Base-by-base conservation (phyloP, 441 rosid species). In the Gossypium schwendimanii region DNA sequence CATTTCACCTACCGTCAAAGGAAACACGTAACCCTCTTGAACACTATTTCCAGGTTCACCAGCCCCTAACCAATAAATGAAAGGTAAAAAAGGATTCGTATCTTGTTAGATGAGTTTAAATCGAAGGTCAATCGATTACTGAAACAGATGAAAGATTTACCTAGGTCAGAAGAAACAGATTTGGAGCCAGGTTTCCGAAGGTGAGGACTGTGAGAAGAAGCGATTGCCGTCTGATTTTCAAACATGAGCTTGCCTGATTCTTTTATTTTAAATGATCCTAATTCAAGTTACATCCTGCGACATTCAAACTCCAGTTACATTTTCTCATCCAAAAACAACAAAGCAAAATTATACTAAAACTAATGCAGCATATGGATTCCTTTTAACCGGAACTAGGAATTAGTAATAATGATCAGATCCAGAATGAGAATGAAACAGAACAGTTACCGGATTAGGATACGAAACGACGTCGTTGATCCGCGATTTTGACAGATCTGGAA, bases 181-280 rank as follows among this genome's bases (percentile, higher is more conserved):
- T 84, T 84, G 79, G 88, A 76, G 69, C 89, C 81, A 3, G 86
- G 44, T 78, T 87, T 87, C 68, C 91, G 86, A 70, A 87, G 81
- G 73, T 87, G 88, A 65, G 89, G 89, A 80, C 85, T 86, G 66
- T 77, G 65, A 0, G 84, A 70, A 28, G 86, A 70, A 18, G 84
- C 55, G 77, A 78, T 78, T 61, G 78, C 70, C 61, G 69, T 74
- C 76, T 81, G 76, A 83, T 77, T 80, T 75, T 85, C 89, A 81
- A 87, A 83, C 88, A 87, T 86, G 75, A 86, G 76, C 70, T 60
- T 28, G 20, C 17, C 54, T n/a, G 24, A 6, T 21, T 49, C 14
- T 3, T 6, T 59, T 24, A 23, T 54, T 44, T 44, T 44, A 9
- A 44, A 10, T 28, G 10, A 6, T 28, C 45, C n/a, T 60, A 60